phyloP scores from a whole-genome alignment of 2,329 filamentous ascomycete genomes.

The Emergomyces orientalis region DNA sequence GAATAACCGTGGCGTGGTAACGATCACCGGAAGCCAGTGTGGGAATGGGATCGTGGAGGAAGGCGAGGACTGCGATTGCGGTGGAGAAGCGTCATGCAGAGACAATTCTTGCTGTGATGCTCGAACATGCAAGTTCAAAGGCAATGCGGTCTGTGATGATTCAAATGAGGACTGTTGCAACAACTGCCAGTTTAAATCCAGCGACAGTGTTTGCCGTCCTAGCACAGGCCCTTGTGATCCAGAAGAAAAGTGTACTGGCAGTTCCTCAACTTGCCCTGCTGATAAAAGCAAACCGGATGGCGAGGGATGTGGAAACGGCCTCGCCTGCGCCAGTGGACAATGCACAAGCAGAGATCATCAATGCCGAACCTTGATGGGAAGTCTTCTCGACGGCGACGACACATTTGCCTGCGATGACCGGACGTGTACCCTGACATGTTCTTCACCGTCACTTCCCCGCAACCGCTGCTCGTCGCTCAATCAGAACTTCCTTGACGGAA shows the following conservation, averaged over 20 bases:
- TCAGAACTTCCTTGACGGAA: constrained; percentile 92
- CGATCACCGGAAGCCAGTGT: constrained; percentile 74
- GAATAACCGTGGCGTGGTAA: constrained; percentile 75
- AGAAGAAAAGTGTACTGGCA: constrained; percentile 70
- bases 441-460: constrained; percentile 56
- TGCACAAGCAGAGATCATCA: constrained; percentile 88
- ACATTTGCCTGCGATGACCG: constrained; percentile 67
- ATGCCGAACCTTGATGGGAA: constrained; percentile 75
- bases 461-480: constrained; percentile 62
- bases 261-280: constrained; percentile 59
- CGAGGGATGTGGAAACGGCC: constrained; percentile 54
- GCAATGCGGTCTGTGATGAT: constrained; percentile 62
- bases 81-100: constrained; percentile 61
- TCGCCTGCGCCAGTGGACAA: constrained; percentile 82
- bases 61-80: constrained; percentile 94
- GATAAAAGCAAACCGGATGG: constrained; percentile 64
- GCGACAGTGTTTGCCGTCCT: constrained; percentile 66
- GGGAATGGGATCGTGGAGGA: constrained; percentile 94
- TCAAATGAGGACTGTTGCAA: constrained; percentile 41
- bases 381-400: constrained; percentile 61
- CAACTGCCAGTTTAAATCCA: constrained; percentile 38
- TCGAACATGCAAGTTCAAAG: constrained; percentile 74
- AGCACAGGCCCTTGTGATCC: constrained; percentile 79
- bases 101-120: constrained; percentile 75
- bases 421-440: constrained; percentile 69